Evolutionary conservation across 75 land plant species (phyloP).

Genomic region (Adiantum capillusveneris): DNA sequence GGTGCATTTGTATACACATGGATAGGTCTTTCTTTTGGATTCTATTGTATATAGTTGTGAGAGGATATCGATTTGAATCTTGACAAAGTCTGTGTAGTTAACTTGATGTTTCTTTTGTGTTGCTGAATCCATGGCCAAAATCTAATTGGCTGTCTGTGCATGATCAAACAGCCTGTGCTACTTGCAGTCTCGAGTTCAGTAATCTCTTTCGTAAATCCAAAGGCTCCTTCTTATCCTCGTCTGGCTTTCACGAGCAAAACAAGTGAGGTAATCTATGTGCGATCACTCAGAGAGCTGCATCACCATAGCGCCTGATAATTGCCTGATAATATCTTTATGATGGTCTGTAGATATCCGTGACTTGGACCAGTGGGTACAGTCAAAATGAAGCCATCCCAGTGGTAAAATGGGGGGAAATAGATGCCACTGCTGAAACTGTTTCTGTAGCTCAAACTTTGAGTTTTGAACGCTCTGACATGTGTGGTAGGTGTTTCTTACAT

Average conservation of each 20-base stretch:
- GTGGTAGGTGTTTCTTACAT: constrained; percentile 40
- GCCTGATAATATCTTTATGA: no score
- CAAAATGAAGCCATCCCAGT: constrained; percentile 64
- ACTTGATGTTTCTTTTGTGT: no score
- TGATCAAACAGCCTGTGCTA: constrained; percentile 70
- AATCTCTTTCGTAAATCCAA: constrained; percentile 57
- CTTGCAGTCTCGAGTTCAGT: constrained; percentile 67
- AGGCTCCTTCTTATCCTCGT: constrained; percentile 79
- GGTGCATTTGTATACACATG: no score
- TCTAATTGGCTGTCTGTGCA: background rate
- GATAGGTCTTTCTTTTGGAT: no score
- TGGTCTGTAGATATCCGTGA: constrained; percentile 90
- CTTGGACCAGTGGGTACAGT: constrained; percentile 99
- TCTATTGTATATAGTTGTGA: no score
- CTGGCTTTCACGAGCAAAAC: constrained; percentile 71
- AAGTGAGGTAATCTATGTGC: constrained; percentile 67
- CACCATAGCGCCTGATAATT: no score
- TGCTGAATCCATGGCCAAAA: no score
- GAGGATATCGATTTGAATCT: no score
- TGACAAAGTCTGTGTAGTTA: no score
- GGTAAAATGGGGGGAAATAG: constrained; percentile 67
- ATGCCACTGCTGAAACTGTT: constrained; percentile 10
- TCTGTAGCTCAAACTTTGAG: constrained; percentile 77
- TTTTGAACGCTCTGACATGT: constrained; percentile 68
- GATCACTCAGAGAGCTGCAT: background rate